These are phyloP conservation scores for Eucalyptus tenuipes DNA, from an alignment of 345 rosid species.

Conservation along the genomic window DNA sequence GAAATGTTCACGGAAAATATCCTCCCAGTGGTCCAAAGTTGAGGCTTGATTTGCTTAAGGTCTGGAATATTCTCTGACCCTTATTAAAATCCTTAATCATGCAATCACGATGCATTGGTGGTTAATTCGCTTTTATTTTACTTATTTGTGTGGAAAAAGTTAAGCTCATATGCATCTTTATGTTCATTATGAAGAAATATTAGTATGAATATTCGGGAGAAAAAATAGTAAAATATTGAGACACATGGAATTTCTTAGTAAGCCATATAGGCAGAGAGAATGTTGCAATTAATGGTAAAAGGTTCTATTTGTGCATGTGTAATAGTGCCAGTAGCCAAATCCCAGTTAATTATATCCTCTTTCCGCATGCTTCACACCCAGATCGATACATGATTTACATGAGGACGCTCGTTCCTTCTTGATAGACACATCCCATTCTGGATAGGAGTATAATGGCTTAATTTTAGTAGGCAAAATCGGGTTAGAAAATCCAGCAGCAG, in stretches of 20 bases:
- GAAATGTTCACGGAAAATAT: conserved; percentile 95
- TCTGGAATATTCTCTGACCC: not conserved
- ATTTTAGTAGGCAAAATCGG: not conserved
- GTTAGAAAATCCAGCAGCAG: not conserved
- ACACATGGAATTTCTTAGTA: not conserved
- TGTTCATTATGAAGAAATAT: not conserved
- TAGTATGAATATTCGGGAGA: not conserved
- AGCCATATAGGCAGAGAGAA: not conserved
- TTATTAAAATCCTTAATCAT: not conserved
- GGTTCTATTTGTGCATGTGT: not conserved
- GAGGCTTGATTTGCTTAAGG: conserved; percentile 82
- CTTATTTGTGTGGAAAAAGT: not conserved
- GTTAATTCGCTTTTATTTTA: not conserved
- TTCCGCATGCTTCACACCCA: fast-evolving
- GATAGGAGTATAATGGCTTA: not conserved
- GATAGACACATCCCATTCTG: not conserved
- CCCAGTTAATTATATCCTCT: not conserved
- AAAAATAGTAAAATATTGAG: not conserved
- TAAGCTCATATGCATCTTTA: not conserved
- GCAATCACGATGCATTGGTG: not conserved
- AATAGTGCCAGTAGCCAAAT: not conserved
- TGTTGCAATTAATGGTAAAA: not conserved
- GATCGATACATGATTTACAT: not conserved
- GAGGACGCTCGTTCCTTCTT: not conserved
- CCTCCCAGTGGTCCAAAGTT: conserved; percentile 82